Evolutionary conservation across 306 rosid species (phyloP).

Genomic region (Cotoneaster glaucophyllus): DNA sequence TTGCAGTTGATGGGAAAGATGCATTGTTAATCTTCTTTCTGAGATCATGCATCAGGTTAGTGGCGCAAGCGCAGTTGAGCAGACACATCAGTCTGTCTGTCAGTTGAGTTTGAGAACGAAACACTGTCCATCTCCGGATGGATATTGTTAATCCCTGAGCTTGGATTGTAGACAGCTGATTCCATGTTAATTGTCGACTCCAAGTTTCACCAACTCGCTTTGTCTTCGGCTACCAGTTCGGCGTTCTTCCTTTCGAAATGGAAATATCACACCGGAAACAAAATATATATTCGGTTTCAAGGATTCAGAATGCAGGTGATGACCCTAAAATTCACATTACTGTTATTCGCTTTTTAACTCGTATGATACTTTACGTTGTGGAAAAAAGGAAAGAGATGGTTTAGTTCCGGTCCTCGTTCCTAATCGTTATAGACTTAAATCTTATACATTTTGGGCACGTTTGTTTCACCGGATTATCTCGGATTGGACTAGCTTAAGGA

Average conservation of each 20-base stretch:
- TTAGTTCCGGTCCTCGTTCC: too few species aligned
- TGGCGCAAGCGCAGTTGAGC: neutral
- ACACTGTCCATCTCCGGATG: neutral
- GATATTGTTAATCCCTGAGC: neutral
- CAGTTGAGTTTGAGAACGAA: neutral
- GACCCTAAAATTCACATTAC: neutral
- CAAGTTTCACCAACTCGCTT: neutral
- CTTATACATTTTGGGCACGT: accelerated
- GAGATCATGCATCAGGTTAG: neutral
- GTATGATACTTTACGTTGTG: too few species aligned
- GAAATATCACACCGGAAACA: neutral
- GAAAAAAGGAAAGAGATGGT: too few species aligned
- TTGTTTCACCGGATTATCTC: accelerated
- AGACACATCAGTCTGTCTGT: neutral
- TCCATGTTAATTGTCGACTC: neutral
- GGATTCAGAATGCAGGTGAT: neutral
- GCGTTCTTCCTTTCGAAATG: neutral
- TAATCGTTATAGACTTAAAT: too few species aligned
- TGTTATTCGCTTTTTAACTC: too few species aligned
- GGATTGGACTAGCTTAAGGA: accelerated
- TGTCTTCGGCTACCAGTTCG: neutral
- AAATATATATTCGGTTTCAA: neutral
- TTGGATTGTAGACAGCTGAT: too few species aligned
- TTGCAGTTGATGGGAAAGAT: constrained; percentile 55
- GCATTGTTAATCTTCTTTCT: constrained; percentile 5